A percentile compares a stretch with the other conserved stretches of the same genome.
Evolutionary conservation across 2,329 filamentous ascomycete genomes (phyloP).

Genomic region (Colletotrichum eremochloae): DNA sequence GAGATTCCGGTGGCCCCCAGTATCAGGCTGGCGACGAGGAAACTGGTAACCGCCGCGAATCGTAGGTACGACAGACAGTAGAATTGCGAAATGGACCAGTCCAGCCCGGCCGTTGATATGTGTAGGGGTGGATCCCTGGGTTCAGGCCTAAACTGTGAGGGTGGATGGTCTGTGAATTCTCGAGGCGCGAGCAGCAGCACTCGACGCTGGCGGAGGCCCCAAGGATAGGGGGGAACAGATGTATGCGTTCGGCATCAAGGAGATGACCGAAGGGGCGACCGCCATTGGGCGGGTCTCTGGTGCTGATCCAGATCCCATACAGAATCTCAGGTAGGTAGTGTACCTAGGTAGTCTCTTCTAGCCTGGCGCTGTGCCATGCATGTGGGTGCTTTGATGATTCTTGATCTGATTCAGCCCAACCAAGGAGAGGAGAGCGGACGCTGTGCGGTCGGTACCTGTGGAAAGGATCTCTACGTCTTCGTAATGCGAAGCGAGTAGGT

Average conservation of each 20-base stretch:
- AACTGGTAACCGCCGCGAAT: background rate
- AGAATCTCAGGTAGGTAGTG: too few relatives aligned
- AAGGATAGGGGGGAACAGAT: background rate
- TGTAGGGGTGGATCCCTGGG: background rate
- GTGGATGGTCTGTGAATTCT: background rate
- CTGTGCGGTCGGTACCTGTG: background rate
- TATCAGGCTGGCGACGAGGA: background rate
- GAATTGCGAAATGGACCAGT: constrained; percentile 38
- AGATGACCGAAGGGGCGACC: background rate
- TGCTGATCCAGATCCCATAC: constrained; percentile 4
- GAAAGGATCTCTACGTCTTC: constrained; percentile 1
- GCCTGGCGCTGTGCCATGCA: background rate
- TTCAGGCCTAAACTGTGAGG: background rate
- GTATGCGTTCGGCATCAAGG: constrained; percentile 1
- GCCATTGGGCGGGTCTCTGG: background rate
- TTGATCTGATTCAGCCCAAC: constrained; percentile 15
- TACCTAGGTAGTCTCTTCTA: background rate
- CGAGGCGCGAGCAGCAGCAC: background rate
- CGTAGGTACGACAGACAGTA: background rate
- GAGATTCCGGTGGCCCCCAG: background rate
- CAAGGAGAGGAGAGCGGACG: background rate
- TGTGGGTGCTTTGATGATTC: constrained; percentile 4
- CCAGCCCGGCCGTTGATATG: constrained; percentile 26
- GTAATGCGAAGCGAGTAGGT: background rate
- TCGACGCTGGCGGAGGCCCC: constrained; percentile 3